Evolutionary conservation across 106 monocot genomes (phyloP).

Genomic region (Acanthochlamys bracteata): DNA sequence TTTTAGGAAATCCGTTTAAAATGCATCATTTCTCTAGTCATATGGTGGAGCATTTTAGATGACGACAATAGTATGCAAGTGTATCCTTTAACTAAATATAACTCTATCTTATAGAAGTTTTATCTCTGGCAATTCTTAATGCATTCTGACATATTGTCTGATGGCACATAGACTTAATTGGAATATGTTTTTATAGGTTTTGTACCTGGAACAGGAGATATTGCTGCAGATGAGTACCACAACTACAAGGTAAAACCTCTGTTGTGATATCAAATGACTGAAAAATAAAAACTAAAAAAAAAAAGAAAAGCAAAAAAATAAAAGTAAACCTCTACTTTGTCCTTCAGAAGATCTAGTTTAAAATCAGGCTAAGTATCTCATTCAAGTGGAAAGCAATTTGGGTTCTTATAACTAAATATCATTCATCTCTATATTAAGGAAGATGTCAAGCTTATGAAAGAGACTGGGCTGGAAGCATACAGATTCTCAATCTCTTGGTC

Average conservation of each 20-base stretch:
- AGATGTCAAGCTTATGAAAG: constrained; percentile 19
- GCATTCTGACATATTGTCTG: too few species aligned
- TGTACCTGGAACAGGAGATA: neutral
- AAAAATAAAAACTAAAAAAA: neutral
- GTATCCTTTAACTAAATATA: too few species aligned
- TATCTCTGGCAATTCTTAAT: too few species aligned
- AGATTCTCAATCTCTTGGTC: constrained; percentile 31
- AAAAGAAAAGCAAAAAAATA: neutral
- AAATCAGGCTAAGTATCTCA: neutral
- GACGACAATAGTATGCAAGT: too few species aligned
- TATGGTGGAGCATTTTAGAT: too few species aligned
- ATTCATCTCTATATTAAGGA: constrained; percentile 5
- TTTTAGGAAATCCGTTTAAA: too few species aligned
- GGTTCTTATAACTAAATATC: neutral
- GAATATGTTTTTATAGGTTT: neutral
- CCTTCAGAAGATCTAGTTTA: too few species aligned
- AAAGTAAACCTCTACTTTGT: too few species aligned
- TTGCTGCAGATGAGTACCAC: constrained; percentile 7
- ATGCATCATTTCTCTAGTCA: too few species aligned
- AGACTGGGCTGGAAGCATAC: constrained; percentile 18
- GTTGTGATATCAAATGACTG: neutral
- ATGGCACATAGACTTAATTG: too few species aligned
- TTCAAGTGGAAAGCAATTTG: neutral
- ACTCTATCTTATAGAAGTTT: too few species aligned
- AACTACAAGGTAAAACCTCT: constrained; percentile 5